These are phyloP conservation scores for Elsinoe australis DNA, from an alignment of 2,329 filamentous ascomycete species.

Conservation along the genomic window DNA sequence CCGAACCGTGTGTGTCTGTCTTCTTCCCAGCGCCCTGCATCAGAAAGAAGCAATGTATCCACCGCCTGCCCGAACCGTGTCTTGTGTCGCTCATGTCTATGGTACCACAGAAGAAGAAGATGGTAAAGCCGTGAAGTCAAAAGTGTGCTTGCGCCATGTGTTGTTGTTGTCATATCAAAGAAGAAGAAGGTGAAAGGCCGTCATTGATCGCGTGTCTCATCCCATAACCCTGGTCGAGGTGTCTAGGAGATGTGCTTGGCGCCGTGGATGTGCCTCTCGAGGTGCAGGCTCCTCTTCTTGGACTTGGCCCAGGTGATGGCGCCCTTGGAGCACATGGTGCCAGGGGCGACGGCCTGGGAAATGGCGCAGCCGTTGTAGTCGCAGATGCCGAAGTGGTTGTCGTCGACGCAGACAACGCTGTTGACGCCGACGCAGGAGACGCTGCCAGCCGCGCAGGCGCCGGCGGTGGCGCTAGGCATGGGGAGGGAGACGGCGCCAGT, in stretches of 20 bases:
- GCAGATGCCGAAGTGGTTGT: slow-evolving; percentile 38
- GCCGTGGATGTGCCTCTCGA: slow-evolving; percentile 19
- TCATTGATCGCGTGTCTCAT: slow-evolving; percentile 9
- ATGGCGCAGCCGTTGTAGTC: slow-evolving; percentile 36
- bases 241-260: slow-evolving; percentile 16
- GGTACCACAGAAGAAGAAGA: slow-evolving; percentile 7
- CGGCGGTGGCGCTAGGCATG: slow-evolving; percentile 16
- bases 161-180: slow-evolving; percentile 3
- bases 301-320: slow-evolving; percentile 24
- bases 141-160: slow-evolving; percentile 2
- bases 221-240: too few relatives aligned
- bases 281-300: slow-evolving; percentile 20
- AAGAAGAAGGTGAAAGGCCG: slow-evolving; percentile 2
- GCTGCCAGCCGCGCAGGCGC: slow-evolving; percentile 22
- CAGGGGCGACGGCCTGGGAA: slow-evolving; percentile 34
- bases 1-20: slow-evolving; percentile 5
- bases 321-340: slow-evolving; percentile 36
- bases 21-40: slow-evolving; percentile 3
- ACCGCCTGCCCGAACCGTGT: slow-evolving; percentile 5
- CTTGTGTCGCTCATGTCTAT: slow-evolving; percentile 10
- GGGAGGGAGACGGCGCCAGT: slow-evolving; percentile 15
- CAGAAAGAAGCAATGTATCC: not conserved
- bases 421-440: slow-evolving; percentile 36
- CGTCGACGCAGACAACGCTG: slow-evolving; percentile 38
- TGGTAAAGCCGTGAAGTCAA: slow-evolving; percentile 9